Base-by-base conservation (phyloP, 257 asterid species). In the Penstemon davidsonii region DNA sequence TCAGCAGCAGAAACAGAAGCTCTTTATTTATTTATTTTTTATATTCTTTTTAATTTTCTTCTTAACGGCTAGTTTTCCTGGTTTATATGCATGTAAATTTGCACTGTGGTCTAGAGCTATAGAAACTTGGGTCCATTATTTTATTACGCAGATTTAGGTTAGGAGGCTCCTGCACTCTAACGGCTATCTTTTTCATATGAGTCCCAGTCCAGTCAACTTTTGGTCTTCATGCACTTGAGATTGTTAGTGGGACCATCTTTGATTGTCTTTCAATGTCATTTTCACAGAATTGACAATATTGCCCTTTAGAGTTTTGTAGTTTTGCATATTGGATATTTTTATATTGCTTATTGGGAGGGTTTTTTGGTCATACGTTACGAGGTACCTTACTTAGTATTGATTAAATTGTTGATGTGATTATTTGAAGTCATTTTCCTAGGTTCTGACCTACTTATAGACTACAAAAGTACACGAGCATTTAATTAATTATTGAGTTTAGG, bases 41-140 rank as follows among this genome's bases (percentile, higher is more conserved):
- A 49, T 0, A 4, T 49, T 72, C 69, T 61, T 51, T 46, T 66
- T 67, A 25, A 25, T 49, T 65, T 63, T 53, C 8, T 59, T 58
- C 56, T 33, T 61, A 91, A 91, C 97, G 96, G 96, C 96, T 91
- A 91, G 88, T 85, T 88, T 81, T 78, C 37, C 44, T 73, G 81
- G 53, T 64, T 61, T 57, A 72, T 49, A 49, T 71, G 77, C 82
- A 83, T 59, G 69, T 66, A 70, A 68, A 61, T 74, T 73, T 63
- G 75, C 71, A 70, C 69, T 46, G 51, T 46, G 54, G 76, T 69
- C 78, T 81, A 65, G 79, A 80, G 72, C 69, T 74, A 56, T 61
- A 64, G 65, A 68, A 81, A 68, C 64, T 60, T 38, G 72, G 68
- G 73, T 46, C 64, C 58, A 64, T 60, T 74, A 62, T 62, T 62